phyloP scores from a whole-genome alignment of 2,329 filamentous ascomycete genomes.

The Colletotrichum tofieldiae region DNA sequence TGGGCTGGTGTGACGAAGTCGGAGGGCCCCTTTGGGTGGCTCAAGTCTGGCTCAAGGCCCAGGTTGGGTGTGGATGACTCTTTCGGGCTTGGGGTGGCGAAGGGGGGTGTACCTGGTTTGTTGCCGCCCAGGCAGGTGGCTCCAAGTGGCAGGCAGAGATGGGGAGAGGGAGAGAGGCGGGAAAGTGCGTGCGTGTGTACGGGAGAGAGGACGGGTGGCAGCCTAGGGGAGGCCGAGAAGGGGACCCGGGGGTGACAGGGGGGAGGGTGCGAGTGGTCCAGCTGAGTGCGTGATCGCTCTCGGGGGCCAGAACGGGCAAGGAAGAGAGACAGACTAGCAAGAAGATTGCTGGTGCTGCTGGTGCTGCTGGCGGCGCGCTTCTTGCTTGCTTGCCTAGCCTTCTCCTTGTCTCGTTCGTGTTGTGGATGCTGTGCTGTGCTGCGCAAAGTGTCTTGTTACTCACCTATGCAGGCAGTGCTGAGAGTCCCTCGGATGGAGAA shows the following conservation, averaged over 20 bases:
- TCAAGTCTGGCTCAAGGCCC: slow-evolving; percentile 39
- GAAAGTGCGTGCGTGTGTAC: slow-evolving; percentile 13
- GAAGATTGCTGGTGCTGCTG: not conserved
- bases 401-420: not conserved
- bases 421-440: slow-evolving; percentile 15
- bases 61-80: slow-evolving; percentile 47
- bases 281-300: slow-evolving; percentile 38
- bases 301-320: slow-evolving; percentile 2
- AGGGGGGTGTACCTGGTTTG: slow-evolving; percentile 41
- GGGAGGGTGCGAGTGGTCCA: slow-evolving; percentile 27
- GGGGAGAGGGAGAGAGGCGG: slow-evolving; percentile 42
- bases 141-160: slow-evolving; percentile 50
- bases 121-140: slow-evolving; percentile 50
- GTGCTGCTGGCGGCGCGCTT: not conserved
- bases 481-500: slow-evolving; percentile 23
- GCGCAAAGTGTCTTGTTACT: slow-evolving; percentile 23
- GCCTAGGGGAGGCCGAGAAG: slow-evolving; percentile 39
- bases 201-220: slow-evolving; percentile 24
- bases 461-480: slow-evolving; percentile 39
- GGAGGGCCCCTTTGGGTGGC: slow-evolving; percentile 42
- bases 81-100: slow-evolving; percentile 46
- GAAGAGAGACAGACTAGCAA: slow-evolving; percentile 16
- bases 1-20: slow-evolving; percentile 45
- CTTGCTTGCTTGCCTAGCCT: slow-evolving; percentile 12
- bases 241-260: slow-evolving; percentile 27